Conservation (phyloP, 2,329 filamentous ascomycete genomes). For the Pleochaeta shiraiana region DNA sequence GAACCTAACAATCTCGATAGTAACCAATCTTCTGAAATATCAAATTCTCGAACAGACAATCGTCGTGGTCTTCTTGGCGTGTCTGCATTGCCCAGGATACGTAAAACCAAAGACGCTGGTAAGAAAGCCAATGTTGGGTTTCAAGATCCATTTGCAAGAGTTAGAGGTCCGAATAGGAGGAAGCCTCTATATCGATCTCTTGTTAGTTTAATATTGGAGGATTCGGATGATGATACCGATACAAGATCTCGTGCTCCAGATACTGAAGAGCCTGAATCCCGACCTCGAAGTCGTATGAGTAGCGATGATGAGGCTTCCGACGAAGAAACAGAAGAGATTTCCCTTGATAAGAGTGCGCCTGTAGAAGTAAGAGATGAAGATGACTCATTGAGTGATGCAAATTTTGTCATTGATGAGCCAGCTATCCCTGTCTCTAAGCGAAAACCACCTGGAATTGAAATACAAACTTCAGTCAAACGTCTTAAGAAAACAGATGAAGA, state of each 20-base stretch:
- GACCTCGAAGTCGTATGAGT: conserved; percentile 53
- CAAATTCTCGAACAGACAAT: conserved; percentile 37
- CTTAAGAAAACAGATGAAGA: conserved; percentile 66
- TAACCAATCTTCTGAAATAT: conserved; percentile 36
- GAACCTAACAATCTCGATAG: conserved; percentile 37
- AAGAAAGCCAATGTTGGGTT: conserved; percentile 40
- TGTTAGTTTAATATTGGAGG: conserved; percentile 20
- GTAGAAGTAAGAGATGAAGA: conserved; percentile 31
- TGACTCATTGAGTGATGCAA: conserved; percentile 45
- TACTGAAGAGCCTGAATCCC: conserved; percentile 70
- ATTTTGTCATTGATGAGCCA: not conserved
- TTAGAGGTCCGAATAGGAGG: conserved; percentile 32
- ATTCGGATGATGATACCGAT: conserved; percentile 65
- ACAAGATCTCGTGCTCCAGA: conserved; percentile 44
- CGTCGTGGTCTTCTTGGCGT: conserved; percentile 35
- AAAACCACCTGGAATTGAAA: conserved; percentile 42
- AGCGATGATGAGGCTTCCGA: conserved; percentile 29
- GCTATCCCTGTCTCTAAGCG: conserved; percentile 39
- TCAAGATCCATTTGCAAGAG: conserved; percentile 42
- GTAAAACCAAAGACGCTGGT: conserved; percentile 37
- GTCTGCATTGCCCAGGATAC: conserved; percentile 49
- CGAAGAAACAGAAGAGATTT: conserved; percentile 12
- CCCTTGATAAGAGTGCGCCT: conserved; percentile 10
- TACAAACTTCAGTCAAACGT: conserved; percentile 51
- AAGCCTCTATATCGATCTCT: conserved; percentile 44